Percentiles rank a stretch among this genome's conserved stretches.
These are phyloP conservation scores for Pichia sp. DNA, from an alignment of 1,139 yeast genomes.

Conservation along the genomic window DNA sequence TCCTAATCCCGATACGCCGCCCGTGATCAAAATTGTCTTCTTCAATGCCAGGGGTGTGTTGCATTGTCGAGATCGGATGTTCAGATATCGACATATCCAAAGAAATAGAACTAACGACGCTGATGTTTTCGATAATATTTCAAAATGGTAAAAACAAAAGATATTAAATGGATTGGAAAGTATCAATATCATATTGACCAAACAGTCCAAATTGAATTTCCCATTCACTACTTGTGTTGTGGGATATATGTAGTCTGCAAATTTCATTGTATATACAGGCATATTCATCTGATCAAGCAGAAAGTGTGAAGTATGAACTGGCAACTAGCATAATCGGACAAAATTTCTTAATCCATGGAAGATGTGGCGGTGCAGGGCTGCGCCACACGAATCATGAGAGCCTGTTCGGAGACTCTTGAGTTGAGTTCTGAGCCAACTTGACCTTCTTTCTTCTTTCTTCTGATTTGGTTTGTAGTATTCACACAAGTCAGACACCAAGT, in stretches of 20 bases:
- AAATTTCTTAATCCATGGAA: too few species aligned
- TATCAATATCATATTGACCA: constrained; percentile 22
- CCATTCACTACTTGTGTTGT: constrained; percentile 19
- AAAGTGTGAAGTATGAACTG: too few species aligned
- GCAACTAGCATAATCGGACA: too few species aligned
- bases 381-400: too few species aligned
- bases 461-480: too few species aligned
- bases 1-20: constrained; percentile 34
- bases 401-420: too few species aligned
- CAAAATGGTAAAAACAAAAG: constrained; percentile 13
- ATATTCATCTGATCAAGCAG: too few species aligned
- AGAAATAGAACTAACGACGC: constrained; percentile 13
- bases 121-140: not conserved
- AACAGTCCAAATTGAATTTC: constrained; percentile 22
- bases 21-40: constrained; percentile 29
- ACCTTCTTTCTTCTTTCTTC: too few species aligned
- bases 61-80: constrained; percentile 4
- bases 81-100: constrained; percentile 24
- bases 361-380: too few species aligned
- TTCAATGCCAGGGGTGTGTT: not conserved
- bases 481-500: too few species aligned
- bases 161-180: constrained; percentile 24
- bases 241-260: constrained; percentile 13
- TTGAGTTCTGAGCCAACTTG: too few species aligned
- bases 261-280: not conserved